Conservation (phyloP, 2,329 filamentous ascomycete species). For the Paraphoma sp. region DNA sequence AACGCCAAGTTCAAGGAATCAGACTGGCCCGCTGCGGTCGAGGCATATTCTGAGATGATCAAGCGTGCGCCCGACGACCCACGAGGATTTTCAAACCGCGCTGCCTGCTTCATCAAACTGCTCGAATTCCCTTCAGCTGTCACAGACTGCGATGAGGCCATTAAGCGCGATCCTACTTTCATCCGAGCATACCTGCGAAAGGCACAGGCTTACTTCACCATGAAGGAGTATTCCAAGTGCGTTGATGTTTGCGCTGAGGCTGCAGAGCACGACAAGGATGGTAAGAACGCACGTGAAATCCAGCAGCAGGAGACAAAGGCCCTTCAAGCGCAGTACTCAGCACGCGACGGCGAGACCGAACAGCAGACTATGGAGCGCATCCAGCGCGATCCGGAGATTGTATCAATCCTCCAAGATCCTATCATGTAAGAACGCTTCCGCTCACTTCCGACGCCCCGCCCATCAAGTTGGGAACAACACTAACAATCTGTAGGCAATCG, state of each 20-base stretch:
- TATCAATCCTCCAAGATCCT: slow-evolving; percentile 89
- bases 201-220: slow-evolving; percentile 92
- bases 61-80: slow-evolving; percentile 94
- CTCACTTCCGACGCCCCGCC: no score
- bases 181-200: slow-evolving; percentile 97
- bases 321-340: slow-evolving; percentile 84
- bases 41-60: slow-evolving; percentile 94
- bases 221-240: slow-evolving; percentile 97
- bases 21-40: slow-evolving; percentile 94
- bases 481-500: slow-evolving; percentile 65
- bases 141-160: slow-evolving; percentile 88
- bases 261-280: slow-evolving; percentile 74
- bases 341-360: slow-evolving; percentile 93
- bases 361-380: slow-evolving; percentile 93
- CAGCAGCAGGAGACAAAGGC: slow-evolving; percentile 95
- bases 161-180: slow-evolving; percentile 89
- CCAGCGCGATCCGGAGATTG: slow-evolving; percentile 91
- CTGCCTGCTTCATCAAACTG: slow-evolving; percentile 94
- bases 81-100: slow-evolving; percentile 95
- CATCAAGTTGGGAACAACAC: background rate
- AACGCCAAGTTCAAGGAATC: slow-evolving; percentile 97
- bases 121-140: slow-evolving; percentile 94
- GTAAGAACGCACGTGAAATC: slow-evolving; percentile 88
- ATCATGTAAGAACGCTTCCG: slow-evolving; percentile 64
- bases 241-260: slow-evolving; percentile 89